These are phyloP conservation scores for Mortierella sp. DNA, from an alignment of 371 early-diverging fungal species.

Conservation along the genomic window DNA sequence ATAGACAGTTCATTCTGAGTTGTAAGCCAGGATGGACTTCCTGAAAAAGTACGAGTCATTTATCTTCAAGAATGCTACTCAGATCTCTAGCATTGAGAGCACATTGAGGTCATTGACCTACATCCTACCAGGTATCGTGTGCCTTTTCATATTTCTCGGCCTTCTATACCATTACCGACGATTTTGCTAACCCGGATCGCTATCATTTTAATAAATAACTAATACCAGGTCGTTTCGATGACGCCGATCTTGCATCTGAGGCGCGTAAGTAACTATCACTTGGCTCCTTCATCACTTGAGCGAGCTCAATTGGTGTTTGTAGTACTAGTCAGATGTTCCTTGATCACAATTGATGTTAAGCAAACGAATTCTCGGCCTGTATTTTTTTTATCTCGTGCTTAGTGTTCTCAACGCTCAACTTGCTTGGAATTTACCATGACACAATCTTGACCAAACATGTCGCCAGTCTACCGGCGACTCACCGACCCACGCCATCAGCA, in stretches of 20 bases:
- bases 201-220: not conserved
- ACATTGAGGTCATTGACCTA: slow-evolving; percentile 90
- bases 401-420: slow-evolving; percentile 87
- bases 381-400: not conserved
- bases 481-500: slow-evolving; percentile 67
- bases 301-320: not conserved
- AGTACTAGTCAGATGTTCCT: not conserved
- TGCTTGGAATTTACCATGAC: slow-evolving; percentile 91
- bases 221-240: slow-evolving; percentile 86
- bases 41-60: slow-evolving; percentile 82
- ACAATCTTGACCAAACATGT: slow-evolving; percentile 81
- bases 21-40: slow-evolving; percentile 58
- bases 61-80: slow-evolving; percentile 87
- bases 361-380: not conserved
- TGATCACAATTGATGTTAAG: not conserved
- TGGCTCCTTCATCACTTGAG: not conserved
- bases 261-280: slow-evolving; percentile 67
- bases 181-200: not conserved
- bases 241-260: slow-evolving; percentile 95
- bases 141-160: not conserved
- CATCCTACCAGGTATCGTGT: slow-evolving; percentile 83
- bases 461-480: slow-evolving; percentile 56
- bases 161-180: not conserved
- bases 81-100: slow-evolving; percentile 90
- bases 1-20: not conserved